Evolutionary conservation across 495 filamentous ascomycete genomes (phyloP), one percentile per base, ranked within the genome.

Genomic region (Aspergillus homomorphus): DNA sequence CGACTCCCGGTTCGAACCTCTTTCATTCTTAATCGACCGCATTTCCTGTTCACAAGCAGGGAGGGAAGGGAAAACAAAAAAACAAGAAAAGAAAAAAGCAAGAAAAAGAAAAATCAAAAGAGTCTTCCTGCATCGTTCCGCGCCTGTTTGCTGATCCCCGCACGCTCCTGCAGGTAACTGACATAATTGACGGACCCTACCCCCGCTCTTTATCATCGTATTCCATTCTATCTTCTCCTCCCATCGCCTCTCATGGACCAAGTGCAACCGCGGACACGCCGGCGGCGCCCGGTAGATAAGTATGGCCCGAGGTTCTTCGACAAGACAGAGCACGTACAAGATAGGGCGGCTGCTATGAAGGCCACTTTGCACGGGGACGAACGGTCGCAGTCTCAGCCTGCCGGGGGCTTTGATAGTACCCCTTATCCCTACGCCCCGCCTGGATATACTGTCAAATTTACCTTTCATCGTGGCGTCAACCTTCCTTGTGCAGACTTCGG

Each of bases 371-470:
- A 61, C 55, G 21, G 52, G 19, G 48, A 51, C 19, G 28, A 64
- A 60, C 16, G 53, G 50, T 46, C 63, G 18, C 53, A 69, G 9
- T 45, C 65, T 1, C 60, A 77, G 45, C 90, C 90, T 1, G 80
- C 87, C 4, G 92, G 92, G 18, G 92, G 92, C 16, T 92, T 81
- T 64, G 91, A 96, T 72, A 66, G 73, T 18, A 96, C 90, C 1
- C 89, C 89, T 4, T 76, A 96, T 12, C 89, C 92, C 1, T 69
- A 78, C 56, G 85, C 84, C 2, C 84, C 85, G 18, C 82, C 83
- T 16, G 91, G 91, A 15, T 96, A 89, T 71, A 95, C 89, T 1
- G 66, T 98, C 61, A 88, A 87, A 62, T 85, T 98, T 68, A 92
- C 85, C 49, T 91, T 98, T 68, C 88, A 92, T 69, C 82, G 84